Evolutionary conservation across 2,329 filamentous ascomycete species (phyloP).

Genomic region (Trematosphaeria pertusa): DNA sequence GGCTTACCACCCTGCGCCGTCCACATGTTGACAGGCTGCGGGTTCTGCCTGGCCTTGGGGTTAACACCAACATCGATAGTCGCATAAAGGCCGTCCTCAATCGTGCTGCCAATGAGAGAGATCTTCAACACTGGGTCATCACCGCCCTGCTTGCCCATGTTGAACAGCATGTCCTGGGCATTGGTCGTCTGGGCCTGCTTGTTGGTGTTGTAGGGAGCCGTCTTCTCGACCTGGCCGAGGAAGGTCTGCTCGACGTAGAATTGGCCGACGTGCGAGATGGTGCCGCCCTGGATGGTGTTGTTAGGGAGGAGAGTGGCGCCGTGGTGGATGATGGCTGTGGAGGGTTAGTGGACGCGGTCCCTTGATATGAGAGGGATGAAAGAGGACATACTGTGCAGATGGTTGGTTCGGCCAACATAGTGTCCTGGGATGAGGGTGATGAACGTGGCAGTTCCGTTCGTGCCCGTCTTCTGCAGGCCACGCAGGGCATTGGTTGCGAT

Average conservation of each 20-base stretch:
- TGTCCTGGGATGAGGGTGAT: constrained; percentile 58
- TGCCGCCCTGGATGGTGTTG: constrained; percentile 59
- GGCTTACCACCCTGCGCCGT: constrained; percentile 34
- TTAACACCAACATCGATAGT: constrained; percentile 43
- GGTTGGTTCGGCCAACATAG: constrained; percentile 40
- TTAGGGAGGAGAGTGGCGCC: constrained; percentile 53
- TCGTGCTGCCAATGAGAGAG: constrained; percentile 58
- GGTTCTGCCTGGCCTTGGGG: constrained; percentile 32
- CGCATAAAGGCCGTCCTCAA: constrained; percentile 40
- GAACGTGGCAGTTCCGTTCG: constrained; percentile 58
- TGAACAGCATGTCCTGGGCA: constrained; percentile 58
- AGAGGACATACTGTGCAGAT: constrained; percentile 38
- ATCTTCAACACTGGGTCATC: constrained; percentile 66
- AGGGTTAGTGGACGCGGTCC: constrained; percentile 4
- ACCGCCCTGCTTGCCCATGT: constrained; percentile 55
- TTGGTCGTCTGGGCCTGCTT: constrained; percentile 57
- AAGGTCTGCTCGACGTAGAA: constrained; percentile 69
- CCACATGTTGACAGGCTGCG: constrained; percentile 40
- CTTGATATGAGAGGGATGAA: too few species aligned
- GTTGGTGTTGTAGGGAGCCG: constrained; percentile 54
- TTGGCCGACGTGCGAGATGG: constrained; percentile 68
- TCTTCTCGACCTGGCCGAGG: constrained; percentile 58
- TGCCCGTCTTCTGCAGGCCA: constrained; percentile 55
- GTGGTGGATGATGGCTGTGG: constrained; percentile 44
- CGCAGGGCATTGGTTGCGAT: constrained; percentile 52